Evolutionary conservation across 169 alveolate genomes (phyloP).

Genomic region (Cyclospora cayetanensis): DNA sequence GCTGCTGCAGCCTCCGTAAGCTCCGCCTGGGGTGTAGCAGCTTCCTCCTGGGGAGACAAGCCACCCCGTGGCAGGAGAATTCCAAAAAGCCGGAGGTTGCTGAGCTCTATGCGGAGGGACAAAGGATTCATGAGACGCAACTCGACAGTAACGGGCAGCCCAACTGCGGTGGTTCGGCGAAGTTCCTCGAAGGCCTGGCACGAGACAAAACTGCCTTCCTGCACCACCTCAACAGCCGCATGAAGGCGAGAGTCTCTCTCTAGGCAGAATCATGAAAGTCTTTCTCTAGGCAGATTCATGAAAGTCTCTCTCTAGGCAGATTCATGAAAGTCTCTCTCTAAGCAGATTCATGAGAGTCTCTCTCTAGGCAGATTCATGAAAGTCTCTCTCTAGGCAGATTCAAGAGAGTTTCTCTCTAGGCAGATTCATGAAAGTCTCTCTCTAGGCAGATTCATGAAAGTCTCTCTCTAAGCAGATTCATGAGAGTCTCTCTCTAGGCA

Average conservation of each 20-base stretch:
- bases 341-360: too few species aligned
- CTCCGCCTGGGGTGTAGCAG: neutral
- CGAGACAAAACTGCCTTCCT: neutral
- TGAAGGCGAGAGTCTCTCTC: neutral
- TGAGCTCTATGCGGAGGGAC: neutral
- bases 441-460: too few species aligned
- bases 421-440: too few species aligned
- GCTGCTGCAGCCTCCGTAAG: neutral
- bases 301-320: too few species aligned
- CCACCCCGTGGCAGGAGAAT: neutral
- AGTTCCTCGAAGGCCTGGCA: neutral
- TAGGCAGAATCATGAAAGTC: too few species aligned
- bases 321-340: too few species aligned
- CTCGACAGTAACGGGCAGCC: slow-evolving; percentile 34
- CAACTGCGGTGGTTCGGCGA: slow-evolving; percentile 25
- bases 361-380: too few species aligned
- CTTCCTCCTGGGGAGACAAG: neutral
- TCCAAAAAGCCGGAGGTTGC: slow-evolving; percentile 15
- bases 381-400: too few species aligned
- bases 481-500: too few species aligned
- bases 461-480: too few species aligned
- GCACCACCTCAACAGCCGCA: neutral
- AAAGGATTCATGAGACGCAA: slow-evolving; percentile 49
- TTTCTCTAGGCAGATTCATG: too few species aligned
- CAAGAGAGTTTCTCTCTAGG: too few species aligned